Evolutionary conservation across 2,329 filamentous ascomycete genomes (phyloP).

Genomic region (Ophiostoma tasmaniense): DNA sequence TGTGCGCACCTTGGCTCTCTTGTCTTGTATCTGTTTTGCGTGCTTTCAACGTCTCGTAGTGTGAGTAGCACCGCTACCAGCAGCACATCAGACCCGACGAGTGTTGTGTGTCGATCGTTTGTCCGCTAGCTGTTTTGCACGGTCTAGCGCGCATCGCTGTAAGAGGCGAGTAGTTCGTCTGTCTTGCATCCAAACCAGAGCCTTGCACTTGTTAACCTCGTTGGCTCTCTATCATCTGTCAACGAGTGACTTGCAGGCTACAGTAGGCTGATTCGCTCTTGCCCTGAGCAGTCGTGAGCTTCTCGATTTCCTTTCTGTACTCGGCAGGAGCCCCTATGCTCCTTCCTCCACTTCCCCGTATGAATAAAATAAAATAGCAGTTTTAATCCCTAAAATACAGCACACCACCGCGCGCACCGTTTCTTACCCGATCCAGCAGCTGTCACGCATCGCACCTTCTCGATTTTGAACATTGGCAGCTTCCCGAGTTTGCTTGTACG

Average conservation of each 20-base stretch:
- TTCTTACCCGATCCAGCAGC: background rate
- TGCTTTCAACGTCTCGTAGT: background rate
- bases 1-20: background rate
- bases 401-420: background rate
- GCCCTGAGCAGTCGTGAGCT: background rate
- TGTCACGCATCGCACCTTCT: slow-evolving; percentile 1
- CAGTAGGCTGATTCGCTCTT: background rate
- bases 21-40: background rate
- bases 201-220: too few relatives aligned
- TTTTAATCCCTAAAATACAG: background rate
- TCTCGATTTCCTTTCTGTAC: too few relatives aligned
- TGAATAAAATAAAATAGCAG: slow-evolving; percentile 1
- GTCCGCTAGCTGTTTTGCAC: background rate
- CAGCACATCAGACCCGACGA: too few relatives aligned
- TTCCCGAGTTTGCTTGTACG: background rate
- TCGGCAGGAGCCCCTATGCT: background rate
- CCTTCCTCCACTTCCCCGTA: slow-evolving; percentile 7
- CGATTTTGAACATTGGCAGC: background rate
- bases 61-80: too few relatives aligned
- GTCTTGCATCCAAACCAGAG: too few relatives aligned
- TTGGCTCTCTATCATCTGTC: too few relatives aligned
- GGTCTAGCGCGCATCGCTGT: too few relatives aligned
- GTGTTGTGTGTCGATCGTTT: background rate
- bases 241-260: too few relatives aligned
- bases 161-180: too few relatives aligned